phyloP scores from a whole-genome alignment of 1,284 basidiomycete species.

The Ceratobasidium sp. region DNA sequence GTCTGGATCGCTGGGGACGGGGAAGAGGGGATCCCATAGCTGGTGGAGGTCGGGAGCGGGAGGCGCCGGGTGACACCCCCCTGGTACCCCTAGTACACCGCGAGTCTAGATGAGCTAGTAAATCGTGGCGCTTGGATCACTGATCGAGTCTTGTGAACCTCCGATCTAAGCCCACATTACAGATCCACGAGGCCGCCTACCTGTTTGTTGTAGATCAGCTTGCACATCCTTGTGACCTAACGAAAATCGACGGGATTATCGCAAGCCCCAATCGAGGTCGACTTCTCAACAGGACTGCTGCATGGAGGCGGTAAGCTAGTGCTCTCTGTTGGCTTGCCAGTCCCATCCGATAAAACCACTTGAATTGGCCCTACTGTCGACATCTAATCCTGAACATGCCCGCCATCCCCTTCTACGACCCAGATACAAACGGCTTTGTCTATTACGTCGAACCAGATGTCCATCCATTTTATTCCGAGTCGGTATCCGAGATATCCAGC shows the following conservation, averaged over 20 bases:
- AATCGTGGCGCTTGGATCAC: not conserved
- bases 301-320: not conserved
- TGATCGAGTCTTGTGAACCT: not conserved
- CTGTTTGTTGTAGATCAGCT: not conserved
- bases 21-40: too few species aligned
- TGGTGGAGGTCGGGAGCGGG: too few species aligned
- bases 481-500: slow-evolving; percentile 19
- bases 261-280: not conserved
- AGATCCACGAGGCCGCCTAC: not conserved
- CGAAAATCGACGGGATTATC: not conserved
- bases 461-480: slow-evolving; percentile 5
- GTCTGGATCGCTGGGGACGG: too few species aligned
- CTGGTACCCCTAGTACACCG: too few species aligned
- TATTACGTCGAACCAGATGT: slow-evolving; percentile 12
- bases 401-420: slow-evolving; percentile 18
- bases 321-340: not conserved
- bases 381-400: not conserved
- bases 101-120: too few species aligned
- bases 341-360: not conserved
- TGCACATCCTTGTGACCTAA: not conserved
- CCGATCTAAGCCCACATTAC: not conserved
- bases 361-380: not conserved
- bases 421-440: slow-evolving; percentile 22
- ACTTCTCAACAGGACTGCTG: not conserved
- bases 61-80: too few species aligned